Percentiles rank a stretch among this genome's conserved stretches.
These are phyloP conservation scores for Ogataea trehalophila DNA, from an alignment of 805 yeast genomes.

Conservation along the genomic window DNA sequence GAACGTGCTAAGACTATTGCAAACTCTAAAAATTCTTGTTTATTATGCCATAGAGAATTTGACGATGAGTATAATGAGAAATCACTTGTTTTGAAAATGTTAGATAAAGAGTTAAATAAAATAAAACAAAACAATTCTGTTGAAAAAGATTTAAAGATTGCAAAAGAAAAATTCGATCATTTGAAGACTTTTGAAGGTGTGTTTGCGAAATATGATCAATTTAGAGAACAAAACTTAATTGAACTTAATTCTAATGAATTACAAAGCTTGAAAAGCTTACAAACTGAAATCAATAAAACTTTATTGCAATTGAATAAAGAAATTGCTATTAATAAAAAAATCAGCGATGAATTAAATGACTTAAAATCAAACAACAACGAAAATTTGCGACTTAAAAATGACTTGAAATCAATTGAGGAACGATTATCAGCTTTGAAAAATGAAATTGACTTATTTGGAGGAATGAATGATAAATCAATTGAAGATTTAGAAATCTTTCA, in stretches of 20 bases:
- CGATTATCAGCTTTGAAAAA: conserved; percentile 15
- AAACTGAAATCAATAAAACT: not conserved
- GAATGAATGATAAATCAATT: conserved; percentile 26
- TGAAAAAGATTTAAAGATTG: conserved; percentile 18
- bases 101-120: conserved; percentile 21
- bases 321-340: not conserved
- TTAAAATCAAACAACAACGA: conserved; percentile 27
- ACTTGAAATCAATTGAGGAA: conserved; percentile 26
- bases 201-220: conserved; percentile 18
- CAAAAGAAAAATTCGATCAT: conserved; percentile 25
- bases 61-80: conserved; percentile 29
- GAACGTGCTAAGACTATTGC: conserved; percentile 65
- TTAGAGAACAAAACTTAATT: not conserved
- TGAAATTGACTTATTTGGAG: conserved; percentile 8
- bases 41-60: conserved; percentile 68
- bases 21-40: conserved; percentile 51
- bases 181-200: conserved; percentile 27
- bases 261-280: not conserved
- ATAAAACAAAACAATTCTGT: conserved; percentile 15
- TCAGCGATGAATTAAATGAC: not conserved
- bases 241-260: not conserved
- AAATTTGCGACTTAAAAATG: conserved; percentile 30
- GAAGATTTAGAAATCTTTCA: conserved; percentile 45
- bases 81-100: conserved; percentile 17
- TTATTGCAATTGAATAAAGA: not conserved